These are phyloP conservation scores for Ogataea glucozyma DNA, from an alignment of 805 yeast species.

Conservation along the genomic window DNA sequence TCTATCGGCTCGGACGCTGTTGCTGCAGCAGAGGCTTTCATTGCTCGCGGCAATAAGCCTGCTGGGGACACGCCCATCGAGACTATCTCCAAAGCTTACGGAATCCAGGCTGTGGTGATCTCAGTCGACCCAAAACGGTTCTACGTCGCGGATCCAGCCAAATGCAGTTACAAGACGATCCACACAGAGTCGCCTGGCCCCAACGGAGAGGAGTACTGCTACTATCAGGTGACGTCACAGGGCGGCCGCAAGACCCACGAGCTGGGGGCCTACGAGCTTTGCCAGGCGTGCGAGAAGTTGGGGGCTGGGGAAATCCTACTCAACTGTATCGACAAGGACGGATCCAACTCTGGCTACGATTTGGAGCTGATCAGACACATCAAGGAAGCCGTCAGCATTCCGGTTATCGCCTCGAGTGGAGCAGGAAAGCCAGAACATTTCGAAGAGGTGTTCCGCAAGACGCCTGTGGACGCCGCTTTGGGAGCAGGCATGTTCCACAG, in stretches of 20 bases:
- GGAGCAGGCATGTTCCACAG: constrained; percentile 99
- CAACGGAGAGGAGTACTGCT: constrained; percentile 84
- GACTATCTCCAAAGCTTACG: constrained; percentile 87
- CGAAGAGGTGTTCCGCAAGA: constrained; percentile 77
- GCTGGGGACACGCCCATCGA: constrained; percentile 89
- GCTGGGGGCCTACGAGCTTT: constrained; percentile 87
- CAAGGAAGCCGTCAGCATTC: constrained; percentile 75
- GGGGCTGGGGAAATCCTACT: constrained; percentile 96
- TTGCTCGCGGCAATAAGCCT: constrained; percentile 54
- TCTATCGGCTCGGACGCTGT: constrained; percentile 99
- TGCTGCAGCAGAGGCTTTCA: constrained; percentile 80
- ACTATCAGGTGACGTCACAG: constrained; percentile 94
- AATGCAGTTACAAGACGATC: constrained; percentile 63
- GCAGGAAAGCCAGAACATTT: constrained; percentile 95
- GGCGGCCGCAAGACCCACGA: constrained; percentile 93
- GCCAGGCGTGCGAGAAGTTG: constrained; percentile 81
- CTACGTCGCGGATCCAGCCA: constrained; percentile 64
- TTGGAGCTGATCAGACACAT: constrained; percentile 79
- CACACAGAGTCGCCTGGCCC: constrained; percentile 73
- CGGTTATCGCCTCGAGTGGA: constrained; percentile 97
- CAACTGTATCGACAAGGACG: constrained; percentile 96
- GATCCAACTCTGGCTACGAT: constrained; percentile 92
- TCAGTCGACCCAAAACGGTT: constrained; percentile 96
- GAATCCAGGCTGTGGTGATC: constrained; percentile 95
- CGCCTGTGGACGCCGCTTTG: constrained; percentile 91